These are phyloP conservation scores for Rhododendron molle DNA, from an alignment of 148 eudicot genomes.

Conservation along the genomic window DNA sequence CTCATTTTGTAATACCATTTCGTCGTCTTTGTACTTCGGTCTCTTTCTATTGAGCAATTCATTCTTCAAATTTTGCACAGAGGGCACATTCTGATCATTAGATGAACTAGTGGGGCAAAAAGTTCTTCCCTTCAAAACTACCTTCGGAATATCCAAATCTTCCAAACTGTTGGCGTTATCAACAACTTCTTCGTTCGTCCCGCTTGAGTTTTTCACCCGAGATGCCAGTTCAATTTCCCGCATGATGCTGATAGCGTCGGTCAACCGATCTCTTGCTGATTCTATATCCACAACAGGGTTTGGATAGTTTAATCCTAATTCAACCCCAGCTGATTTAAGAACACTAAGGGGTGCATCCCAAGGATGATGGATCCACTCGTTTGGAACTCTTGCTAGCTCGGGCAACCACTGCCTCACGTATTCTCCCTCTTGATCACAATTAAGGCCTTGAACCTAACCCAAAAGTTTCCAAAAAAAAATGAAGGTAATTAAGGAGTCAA, in stretches of 20 bases:
- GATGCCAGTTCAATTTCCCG: conserved; percentile 48
- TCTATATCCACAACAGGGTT: conserved; percentile 75
- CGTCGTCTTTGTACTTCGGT: conserved; percentile 32
- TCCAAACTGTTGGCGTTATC: conserved; percentile 48
- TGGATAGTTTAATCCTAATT: conserved; percentile 81
- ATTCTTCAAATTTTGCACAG: conserved; percentile 40
- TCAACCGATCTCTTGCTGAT: conserved; percentile 56
- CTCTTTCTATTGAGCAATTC: conserved; percentile 44
- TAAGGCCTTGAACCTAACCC: conserved; percentile 82
- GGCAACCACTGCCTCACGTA: conserved; percentile 90
- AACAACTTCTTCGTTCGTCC: conserved; percentile 59
- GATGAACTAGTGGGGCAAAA: conserved; percentile 53
- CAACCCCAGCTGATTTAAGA: conserved; percentile 84
- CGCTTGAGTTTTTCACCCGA: conserved; percentile 31
- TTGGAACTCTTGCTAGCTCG: conserved; percentile 88
- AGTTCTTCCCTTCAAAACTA: conserved; percentile 34
- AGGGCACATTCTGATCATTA: conserved; percentile 82
- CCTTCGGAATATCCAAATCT: conserved; percentile 33
- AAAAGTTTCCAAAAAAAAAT: neutral
- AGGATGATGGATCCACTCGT: conserved; percentile 98
- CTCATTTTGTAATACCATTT: conserved; percentile 24
- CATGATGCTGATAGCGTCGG: conserved; percentile 61
- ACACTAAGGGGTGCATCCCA: conserved; percentile 78
- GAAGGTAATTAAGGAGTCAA: neutral
- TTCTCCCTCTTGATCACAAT: conserved; percentile 83